phyloP scores from a whole-genome alignment of 2,329 filamentous ascomycete genomes.

The Penicillium thymicola region DNA sequence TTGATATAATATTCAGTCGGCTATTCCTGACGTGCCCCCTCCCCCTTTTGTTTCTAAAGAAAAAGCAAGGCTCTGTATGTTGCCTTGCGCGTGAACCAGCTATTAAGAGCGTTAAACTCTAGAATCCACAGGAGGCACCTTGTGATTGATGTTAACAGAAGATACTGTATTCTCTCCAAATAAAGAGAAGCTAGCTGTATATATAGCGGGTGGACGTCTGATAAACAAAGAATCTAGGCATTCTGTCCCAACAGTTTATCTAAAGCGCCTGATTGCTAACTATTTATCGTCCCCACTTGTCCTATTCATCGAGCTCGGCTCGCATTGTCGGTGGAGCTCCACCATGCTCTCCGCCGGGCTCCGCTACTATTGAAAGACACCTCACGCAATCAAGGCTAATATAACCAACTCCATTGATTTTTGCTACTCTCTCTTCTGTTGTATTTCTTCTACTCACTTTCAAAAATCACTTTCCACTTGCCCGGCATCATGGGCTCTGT shows the following conservation, averaged over 20 bases:
- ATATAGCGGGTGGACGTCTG: no score
- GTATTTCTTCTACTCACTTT: not conserved
- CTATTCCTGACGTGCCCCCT: not conserved
- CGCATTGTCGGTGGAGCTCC: not conserved
- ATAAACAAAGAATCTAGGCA: no score
- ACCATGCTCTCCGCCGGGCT: not conserved
- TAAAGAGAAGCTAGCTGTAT: no score
- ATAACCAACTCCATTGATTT: not conserved
- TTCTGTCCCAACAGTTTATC: not conserved
- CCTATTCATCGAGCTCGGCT: not conserved
- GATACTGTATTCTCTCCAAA: no score
- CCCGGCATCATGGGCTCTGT: not conserved
- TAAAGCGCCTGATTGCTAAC: not conserved
- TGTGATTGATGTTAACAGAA: not conserved
- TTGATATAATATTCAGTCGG: not conserved
- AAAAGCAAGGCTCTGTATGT: not conserved
- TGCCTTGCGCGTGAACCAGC: not conserved
- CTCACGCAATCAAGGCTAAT: not conserved
- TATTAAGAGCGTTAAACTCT: not conserved
- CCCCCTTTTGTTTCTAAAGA: no score
- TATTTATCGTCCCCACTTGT: not conserved
- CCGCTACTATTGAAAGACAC: not conserved
- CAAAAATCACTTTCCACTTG: not conserved
- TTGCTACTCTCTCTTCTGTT: not conserved
- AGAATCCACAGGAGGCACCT: not conserved